Conservation (phyloP, 768 basidiomycete genomes). For the Boletus subparvulus region DNA sequence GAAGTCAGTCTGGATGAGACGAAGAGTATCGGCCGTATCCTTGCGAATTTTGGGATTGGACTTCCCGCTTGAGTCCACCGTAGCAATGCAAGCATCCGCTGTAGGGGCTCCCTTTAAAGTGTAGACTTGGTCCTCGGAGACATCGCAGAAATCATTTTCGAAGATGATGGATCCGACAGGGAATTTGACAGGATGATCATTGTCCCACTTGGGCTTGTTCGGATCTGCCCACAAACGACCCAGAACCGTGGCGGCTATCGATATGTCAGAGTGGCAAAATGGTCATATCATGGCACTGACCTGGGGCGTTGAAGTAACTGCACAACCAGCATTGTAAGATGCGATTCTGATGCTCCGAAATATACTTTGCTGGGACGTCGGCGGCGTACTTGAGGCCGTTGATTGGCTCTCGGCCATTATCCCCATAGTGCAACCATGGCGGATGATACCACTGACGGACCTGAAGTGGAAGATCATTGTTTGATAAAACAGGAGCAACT, state of each 20-base stretch:
- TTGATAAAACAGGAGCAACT: not conserved
- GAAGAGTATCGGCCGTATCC: not conserved
- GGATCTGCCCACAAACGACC: not conserved
- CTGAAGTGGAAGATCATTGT: not conserved
- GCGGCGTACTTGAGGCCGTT: not conserved
- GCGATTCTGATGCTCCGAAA: not conserved
- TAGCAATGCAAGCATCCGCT: not conserved
- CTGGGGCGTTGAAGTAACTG: not conserved
- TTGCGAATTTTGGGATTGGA: not conserved
- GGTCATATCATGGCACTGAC: not conserved
- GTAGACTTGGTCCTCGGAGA: not conserved
- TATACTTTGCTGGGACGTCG: not conserved
- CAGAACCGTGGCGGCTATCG: not conserved
- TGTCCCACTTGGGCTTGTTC: not conserved
- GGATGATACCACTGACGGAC: not conserved
- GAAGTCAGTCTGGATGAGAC: not conserved
- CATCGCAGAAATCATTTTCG: not conserved
- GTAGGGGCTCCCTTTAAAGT: not conserved
- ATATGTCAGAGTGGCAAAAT: not conserved
- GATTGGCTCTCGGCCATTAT: not conserved
- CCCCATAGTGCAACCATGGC: not conserved
- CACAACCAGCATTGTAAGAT: not conserved
- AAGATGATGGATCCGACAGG: not conserved
- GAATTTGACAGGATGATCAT: not conserved
- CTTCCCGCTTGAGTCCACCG: no score